Evolutionary conservation across 2,329 filamentous ascomycete genomes (phyloP).

Genomic region (Apiospora arundinis): DNA sequence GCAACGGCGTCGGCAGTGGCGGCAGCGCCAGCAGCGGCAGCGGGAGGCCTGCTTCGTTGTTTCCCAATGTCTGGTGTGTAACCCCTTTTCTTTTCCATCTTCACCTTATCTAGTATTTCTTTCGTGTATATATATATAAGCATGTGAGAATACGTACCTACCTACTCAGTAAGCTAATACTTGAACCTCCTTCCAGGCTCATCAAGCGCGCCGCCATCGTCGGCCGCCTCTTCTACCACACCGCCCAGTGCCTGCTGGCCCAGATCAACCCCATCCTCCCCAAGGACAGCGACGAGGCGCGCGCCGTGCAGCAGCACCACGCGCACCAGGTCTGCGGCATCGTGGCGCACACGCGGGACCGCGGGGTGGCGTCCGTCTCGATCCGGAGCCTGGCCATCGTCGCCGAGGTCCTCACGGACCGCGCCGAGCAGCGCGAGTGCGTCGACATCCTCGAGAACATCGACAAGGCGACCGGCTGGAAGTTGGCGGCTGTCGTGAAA

Average conservation of each 20-base stretch:
- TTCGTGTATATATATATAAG: background rate
- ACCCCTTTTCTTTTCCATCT: background rate
- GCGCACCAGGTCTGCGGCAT: slow-evolving; percentile 90
- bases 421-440: slow-evolving; percentile 80
- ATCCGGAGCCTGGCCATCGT: slow-evolving; percentile 81
- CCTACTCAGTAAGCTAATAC: background rate
- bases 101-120: background rate
- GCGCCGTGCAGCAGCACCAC: slow-evolving; percentile 72
- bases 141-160: background rate
- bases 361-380: slow-evolving; percentile 78
- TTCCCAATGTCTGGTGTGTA: slow-evolving; percentile 84
- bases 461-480: slow-evolving; percentile 79
- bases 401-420: slow-evolving; percentile 71
- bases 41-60: slow-evolving; percentile 69
- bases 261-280: slow-evolving; percentile 77
- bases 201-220: slow-evolving; percentile 83
- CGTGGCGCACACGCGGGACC: slow-evolving; percentile 81
- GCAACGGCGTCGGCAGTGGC: slow-evolving; percentile 24
- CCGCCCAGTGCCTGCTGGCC: slow-evolving; percentile 79
- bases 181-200: slow-evolving; percentile 58
- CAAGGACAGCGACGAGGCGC: slow-evolving; percentile 69
- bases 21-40: too few relatives aligned
- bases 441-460: slow-evolving; percentile 79
- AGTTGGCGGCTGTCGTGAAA: slow-evolving; percentile 71
- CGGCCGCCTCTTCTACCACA: slow-evolving; percentile 88